Percentiles rank a stretch among this genome's conserved stretches.
Evolutionary conservation across 2,329 filamentous ascomycete species (phyloP).

Genomic region (Thielaviopsis euricoi): DNA sequence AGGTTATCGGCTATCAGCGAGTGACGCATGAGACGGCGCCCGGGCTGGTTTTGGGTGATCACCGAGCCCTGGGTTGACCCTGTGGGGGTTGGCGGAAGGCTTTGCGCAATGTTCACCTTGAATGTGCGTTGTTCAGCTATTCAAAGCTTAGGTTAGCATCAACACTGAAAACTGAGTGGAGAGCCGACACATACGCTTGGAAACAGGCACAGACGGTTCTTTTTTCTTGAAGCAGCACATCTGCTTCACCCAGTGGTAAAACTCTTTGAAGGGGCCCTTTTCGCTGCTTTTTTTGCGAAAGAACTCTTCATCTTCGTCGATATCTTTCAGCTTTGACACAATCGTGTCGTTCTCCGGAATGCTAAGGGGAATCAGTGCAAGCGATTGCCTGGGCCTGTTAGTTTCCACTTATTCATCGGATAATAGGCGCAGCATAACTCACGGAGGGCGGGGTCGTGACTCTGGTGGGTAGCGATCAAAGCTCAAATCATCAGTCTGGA

Average conservation of each 20-base stretch:
- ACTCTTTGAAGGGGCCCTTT: background rate
- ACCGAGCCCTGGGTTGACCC: constrained; percentile 6
- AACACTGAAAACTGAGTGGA: background rate
- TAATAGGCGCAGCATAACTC: background rate
- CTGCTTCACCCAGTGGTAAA: constrained; percentile 1
- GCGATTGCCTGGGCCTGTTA: constrained; percentile 4
- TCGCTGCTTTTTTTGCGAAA: background rate
- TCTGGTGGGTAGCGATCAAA: constrained; percentile 11
- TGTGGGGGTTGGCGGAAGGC: background rate
- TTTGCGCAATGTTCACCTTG: constrained; percentile 6
- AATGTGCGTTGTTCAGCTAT: constrained; percentile 8
- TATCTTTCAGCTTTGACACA: constrained; percentile 4
- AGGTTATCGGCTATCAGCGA: constrained; percentile 9
- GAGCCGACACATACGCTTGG: constrained; percentile 4
- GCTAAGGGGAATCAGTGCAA: constrained; percentile 7
- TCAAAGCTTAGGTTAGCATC: background rate
- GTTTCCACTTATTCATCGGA: background rate
- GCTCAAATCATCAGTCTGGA: constrained; percentile 11
- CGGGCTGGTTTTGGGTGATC: constrained; percentile 1
- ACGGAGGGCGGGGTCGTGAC: constrained; percentile 9
- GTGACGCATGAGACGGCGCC: constrained; percentile 8
- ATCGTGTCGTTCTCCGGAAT: background rate
- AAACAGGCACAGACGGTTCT: background rate
- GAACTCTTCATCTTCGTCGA: constrained; percentile 10
- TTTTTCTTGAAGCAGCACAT: constrained; percentile 10